Evolutionary conservation across 139 green algal species (phyloP), one percentile per base, ranked within the genome.

Genomic region (Ettlia oleoabundans): DNA sequence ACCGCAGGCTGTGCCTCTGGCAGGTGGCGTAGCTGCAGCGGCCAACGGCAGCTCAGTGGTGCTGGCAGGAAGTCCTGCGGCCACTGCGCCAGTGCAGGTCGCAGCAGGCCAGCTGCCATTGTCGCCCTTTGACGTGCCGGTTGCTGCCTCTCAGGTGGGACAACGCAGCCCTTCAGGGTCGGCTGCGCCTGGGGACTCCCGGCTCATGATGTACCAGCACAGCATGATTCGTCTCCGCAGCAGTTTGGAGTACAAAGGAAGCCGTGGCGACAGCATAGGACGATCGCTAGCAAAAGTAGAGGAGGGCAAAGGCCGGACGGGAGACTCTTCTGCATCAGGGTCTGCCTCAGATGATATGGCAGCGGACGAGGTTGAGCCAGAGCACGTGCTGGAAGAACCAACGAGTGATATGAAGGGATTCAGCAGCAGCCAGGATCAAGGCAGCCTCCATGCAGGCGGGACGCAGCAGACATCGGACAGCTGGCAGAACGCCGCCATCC

Each of bases 181-280:
- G 5, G 10, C 26, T 10, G 42, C 47, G 72, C 72, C 53, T 35
- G 32, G 47, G 2, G 26, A 41, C 1, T 5, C 5, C 8, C 7
- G 37, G 43, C 73, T 80, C 2, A 28, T 52, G 37, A 24, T 80
- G 73, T 80, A 80, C 53, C 53, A 53, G 52, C 53, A 67, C 52
- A 69, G 52, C 53, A 80, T 80, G 73, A 1, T 80, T 13, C 73
- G 73, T 30, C 73, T 80, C 52, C 73, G 53, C 52, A 68, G 51
- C 73, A 80, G 33, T 33, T n/a, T n/a, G n/a, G 32, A 33, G 24
- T 30, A 30, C 13, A n/a, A 24, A 24, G 68, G 40, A 28, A 28
- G 40, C 28, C 22, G 4, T 41, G 28, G 4, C 35, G 70, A 40
- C 70, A n/a, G 30, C 42, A 15, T 22, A n/a, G 55, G 30, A 15